phyloP scores from a whole-genome alignment of 257 asterid genomes.

The Ophiorrhiza pumila region DNA sequence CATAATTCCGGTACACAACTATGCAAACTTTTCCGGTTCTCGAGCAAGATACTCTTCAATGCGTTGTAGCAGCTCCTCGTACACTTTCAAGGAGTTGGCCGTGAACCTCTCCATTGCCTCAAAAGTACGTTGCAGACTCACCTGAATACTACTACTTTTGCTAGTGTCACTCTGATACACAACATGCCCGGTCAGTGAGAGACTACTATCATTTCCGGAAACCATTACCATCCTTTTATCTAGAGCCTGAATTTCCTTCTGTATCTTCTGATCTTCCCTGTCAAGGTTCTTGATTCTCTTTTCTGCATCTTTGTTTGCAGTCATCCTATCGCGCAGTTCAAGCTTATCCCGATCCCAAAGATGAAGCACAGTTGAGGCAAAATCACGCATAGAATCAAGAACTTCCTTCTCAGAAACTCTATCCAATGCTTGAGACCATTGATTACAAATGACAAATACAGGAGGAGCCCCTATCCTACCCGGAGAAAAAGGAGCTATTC shows the following conservation, averaged over 20 bases:
- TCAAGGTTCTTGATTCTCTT: slow-evolving; percentile 74
- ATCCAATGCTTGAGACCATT: slow-evolving; percentile 82
- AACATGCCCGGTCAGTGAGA: slow-evolving; percentile 52
- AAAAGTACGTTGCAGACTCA: slow-evolving; percentile 63
- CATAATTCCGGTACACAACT: background rate
- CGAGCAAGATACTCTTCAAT: slow-evolving; percentile 69
- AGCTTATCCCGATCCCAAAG: slow-evolving; percentile 79
- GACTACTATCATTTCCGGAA: slow-evolving; percentile 42
- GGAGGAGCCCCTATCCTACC: slow-evolving; percentile 95
- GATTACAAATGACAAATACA: slow-evolving; percentile 68
- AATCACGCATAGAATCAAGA: slow-evolving; percentile 66
- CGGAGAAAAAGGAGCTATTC: slow-evolving; percentile 85
- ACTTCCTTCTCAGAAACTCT: slow-evolving; percentile 82
- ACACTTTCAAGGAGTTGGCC: slow-evolving; percentile 53
- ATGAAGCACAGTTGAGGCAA: slow-evolving; percentile 62
- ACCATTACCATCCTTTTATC: slow-evolving; percentile 59
- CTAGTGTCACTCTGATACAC: slow-evolving; percentile 82
- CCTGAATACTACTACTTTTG: slow-evolving; percentile 67
- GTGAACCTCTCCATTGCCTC: slow-evolving; percentile 91
- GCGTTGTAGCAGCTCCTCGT: slow-evolving; percentile 75
- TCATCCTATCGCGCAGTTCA: slow-evolving; percentile 66
- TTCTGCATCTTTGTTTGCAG: slow-evolving; percentile 60
- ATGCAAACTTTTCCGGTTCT: slow-evolving; percentile 37
- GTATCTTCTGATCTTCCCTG: slow-evolving; percentile 82
- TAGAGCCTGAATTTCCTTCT: slow-evolving; percentile 78